Conservation (phyloP, 2,329 filamentous ascomycete genomes). For the Xylaria digitata region DNA sequence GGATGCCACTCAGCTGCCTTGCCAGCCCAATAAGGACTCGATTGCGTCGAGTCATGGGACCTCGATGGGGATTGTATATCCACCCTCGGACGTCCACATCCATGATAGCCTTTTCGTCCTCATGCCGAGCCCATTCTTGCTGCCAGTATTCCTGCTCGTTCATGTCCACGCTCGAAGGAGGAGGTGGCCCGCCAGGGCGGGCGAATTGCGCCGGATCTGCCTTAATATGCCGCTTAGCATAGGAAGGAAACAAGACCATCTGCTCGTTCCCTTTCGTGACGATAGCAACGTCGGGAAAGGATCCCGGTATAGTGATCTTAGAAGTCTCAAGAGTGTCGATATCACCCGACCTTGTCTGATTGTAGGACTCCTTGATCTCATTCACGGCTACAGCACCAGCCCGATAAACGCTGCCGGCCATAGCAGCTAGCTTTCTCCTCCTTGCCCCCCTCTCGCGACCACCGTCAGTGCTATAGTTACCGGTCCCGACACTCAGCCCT, state of each 20-base stretch:
- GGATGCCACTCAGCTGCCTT: conserved; percentile 86
- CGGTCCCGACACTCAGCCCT: conserved; percentile 50
- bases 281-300: conserved; percentile 88
- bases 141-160: conserved; percentile 80
- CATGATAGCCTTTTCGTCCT: conserved; percentile 86
- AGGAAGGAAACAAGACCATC: conserved; percentile 95
- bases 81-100: conserved; percentile 96
- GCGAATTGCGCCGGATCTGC: conserved; percentile 48
- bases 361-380: conserved; percentile 69
- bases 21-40: conserved; percentile 87
- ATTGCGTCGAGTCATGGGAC: conserved; percentile 87
- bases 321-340: conserved; percentile 50
- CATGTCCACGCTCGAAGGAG: conserved; percentile 56
- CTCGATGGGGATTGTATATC: conserved; percentile 88
- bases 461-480: conserved; percentile 53
- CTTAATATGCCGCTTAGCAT: conserved; percentile 79
- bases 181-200: conserved; percentile 53
- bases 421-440: conserved; percentile 78
- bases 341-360: conserved; percentile 60
- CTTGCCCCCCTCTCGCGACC: conserved; percentile 74
- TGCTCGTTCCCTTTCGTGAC: conserved; percentile 84
- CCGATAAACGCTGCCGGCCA: conserved; percentile 68
- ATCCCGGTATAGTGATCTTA: conserved; percentile 71
- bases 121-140: conserved; percentile 80
- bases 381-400: conserved; percentile 67